Evolutionary conservation across 805 yeast genomes (phyloP).

Genomic region (Kluyveromyces nonfermentans): DNA sequence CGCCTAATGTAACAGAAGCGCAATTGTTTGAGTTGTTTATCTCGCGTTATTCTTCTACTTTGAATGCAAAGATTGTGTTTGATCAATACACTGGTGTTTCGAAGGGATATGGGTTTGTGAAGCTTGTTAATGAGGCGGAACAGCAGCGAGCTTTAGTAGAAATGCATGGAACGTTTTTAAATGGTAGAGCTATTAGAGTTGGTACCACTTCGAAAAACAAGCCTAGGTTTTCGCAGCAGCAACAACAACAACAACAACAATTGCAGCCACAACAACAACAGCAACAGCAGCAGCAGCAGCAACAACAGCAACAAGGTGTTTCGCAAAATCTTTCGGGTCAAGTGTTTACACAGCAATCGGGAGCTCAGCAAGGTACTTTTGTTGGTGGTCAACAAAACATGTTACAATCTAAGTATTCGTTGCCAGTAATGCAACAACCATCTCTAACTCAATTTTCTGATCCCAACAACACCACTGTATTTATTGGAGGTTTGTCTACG

Average conservation of each 20-base stretch:
- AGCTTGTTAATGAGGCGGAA: slow-evolving; percentile 54
- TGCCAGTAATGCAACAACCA: slow-evolving; percentile 40
- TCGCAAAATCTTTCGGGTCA: neutral
- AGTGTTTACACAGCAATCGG: neutral
- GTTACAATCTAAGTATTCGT: slow-evolving; percentile 15
- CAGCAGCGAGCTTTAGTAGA: slow-evolving; percentile 65
- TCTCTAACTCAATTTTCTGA: slow-evolving; percentile 61
- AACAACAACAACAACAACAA: slow-evolving; percentile 10
- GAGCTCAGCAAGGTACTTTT: neutral
- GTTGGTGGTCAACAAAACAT: slow-evolving; percentile 1
- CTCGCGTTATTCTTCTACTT: slow-evolving; percentile 59
- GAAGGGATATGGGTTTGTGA: slow-evolving; percentile 87
- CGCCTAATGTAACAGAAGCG: slow-evolving; percentile 62
- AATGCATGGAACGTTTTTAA: slow-evolving; percentile 71
- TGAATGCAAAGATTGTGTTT: slow-evolving; percentile 67
- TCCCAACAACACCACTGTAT: slow-evolving; percentile 70
- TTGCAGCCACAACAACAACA: slow-evolving; percentile 9
- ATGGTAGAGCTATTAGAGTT: slow-evolving; percentile 70
- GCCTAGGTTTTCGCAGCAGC: slow-evolving; percentile 11
- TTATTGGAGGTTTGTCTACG: slow-evolving; percentile 56
- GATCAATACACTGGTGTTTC: slow-evolving; percentile 63
- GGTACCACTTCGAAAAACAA: slow-evolving; percentile 52
- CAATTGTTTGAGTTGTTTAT: slow-evolving; percentile 57
- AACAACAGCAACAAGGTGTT: slow-evolving; percentile 2
- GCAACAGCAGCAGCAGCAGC: slow-evolving; percentile 12